A percentile compares a stretch with the other conserved stretches of the same genome.
These are phyloP conservation scores for Ustilago shanxiensis DNA, from an alignment of 1,284 basidiomycete genomes.

Conservation along the genomic window DNA sequence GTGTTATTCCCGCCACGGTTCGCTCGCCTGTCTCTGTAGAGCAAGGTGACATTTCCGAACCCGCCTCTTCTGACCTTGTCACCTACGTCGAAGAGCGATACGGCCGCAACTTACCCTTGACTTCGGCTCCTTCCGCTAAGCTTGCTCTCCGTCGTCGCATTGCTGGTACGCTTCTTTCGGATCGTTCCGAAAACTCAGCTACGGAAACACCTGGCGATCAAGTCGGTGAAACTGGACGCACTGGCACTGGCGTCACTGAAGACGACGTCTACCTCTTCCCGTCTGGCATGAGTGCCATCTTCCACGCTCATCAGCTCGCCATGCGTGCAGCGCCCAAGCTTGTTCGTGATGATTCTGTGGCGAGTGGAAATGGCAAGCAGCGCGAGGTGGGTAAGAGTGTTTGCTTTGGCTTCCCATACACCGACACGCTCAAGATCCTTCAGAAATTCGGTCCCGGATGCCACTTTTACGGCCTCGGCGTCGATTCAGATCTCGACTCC, in stretches of 20 bases:
- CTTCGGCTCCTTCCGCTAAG: constrained; percentile 83
- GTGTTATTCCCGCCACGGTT: constrained; percentile 22
- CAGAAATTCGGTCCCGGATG: constrained; percentile 97
- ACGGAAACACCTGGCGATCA: constrained; percentile 68
- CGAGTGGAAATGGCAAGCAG: background rate
- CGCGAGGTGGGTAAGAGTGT: constrained; percentile 56
- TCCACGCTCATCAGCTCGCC: constrained; percentile 81
- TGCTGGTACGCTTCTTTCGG: constrained; percentile 79
- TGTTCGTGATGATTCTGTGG: background rate
- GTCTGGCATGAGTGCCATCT: constrained; percentile 93
- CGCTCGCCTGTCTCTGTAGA: constrained; percentile 7
- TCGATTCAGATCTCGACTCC: constrained; percentile 80
- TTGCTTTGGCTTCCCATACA: constrained; percentile 86
- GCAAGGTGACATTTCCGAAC: constrained; percentile 12
- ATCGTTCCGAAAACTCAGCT: constrained; percentile 35
- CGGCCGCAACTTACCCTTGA: constrained; percentile 87
- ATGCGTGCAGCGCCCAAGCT: constrained; percentile 49
- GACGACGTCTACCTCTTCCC: constrained; percentile 89
- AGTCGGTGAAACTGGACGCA: constrained; percentile 46
- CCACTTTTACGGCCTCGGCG: constrained; percentile 87
- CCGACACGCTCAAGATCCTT: constrained; percentile 95
- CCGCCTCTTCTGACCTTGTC: constrained; percentile 71
- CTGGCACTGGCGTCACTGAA: constrained; percentile 72
- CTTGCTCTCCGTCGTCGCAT: constrained; percentile 87
- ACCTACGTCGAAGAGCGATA: constrained; percentile 90